Base-by-base conservation (phyloP, 805 yeast genomes). In the Debaryomyces tyrocola region DNA sequence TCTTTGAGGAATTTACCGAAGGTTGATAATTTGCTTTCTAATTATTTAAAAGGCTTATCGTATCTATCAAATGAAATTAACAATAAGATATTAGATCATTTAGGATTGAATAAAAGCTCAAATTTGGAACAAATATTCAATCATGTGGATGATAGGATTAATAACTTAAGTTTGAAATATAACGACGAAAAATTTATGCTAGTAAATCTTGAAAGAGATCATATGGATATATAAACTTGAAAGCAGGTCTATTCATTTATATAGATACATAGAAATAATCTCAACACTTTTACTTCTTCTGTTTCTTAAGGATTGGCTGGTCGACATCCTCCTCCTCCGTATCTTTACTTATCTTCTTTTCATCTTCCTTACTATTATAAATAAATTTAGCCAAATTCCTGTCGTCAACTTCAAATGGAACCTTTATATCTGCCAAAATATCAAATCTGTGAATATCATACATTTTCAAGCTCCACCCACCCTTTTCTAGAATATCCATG, bases 401-500 rank as follows among this genome's bases (percentile, higher is more conserved):
- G 6, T 53, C 55, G 1, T 49, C 48, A 7, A 59, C 48, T 10
- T 53, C 56, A 43, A 60, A 51, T 2, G 62, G 57, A 6, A 50
- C 40, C 42, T 59, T 53, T 12, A 67, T 36, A 41, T 60, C 63
- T 4, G 54, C 55, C 41, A 69, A 54, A 20, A 52, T 59, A 36
- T 56, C 64, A 11, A 55, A 47, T 31, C 55, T 49, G 47, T 66
- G 49, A 8, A 63, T 33, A 14, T 60, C 63, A 44, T 57, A 64
- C 54, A 51, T 57, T 49, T 69, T 67, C 46, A 70, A 53, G 1
- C 73, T 58, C 75, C 75, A 71, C 3, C 62, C 73, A 2, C 74
- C 74, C 38, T 53, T 55, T 46, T 70, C 75, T 28, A 69, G 46
- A 4, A 29, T 29, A 21, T 48, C 42, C 50, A 61, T 47, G 14